A percentile compares a stretch with the other conserved stretches of the same genome.
These are phyloP conservation scores for Emergomyces orientalis DNA, from an alignment of 2,329 filamentous ascomycete genomes.

Conservation along the genomic window DNA sequence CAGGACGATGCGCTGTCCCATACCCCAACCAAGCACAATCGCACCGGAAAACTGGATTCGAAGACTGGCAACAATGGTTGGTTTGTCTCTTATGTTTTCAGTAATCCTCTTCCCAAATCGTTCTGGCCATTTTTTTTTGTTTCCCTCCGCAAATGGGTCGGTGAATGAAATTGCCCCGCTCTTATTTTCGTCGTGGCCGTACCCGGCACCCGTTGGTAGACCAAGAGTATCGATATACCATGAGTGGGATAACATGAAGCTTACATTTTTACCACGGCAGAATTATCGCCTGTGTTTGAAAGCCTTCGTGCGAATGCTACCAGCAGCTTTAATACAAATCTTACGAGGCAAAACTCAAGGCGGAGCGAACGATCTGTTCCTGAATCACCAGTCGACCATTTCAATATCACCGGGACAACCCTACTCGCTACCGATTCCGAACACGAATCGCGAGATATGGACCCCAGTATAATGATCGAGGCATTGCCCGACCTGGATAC, in stretches of 20 bases:
- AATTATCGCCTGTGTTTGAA: slow-evolving; percentile 2
- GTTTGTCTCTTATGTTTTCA: background rate
- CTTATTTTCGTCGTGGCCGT: background rate
- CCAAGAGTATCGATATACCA: background rate
- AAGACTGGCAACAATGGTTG: slow-evolving; percentile 1
- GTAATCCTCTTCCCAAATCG: background rate
- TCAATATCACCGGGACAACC: slow-evolving; percentile 13
- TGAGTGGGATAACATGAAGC: background rate
- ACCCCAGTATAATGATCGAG: slow-evolving; percentile 13
- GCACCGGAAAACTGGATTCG: background rate
- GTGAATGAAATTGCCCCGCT: background rate
- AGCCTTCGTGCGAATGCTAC: background rate
- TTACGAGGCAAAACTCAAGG: slow-evolving; percentile 6
- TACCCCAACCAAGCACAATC: background rate
- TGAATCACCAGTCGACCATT: slow-evolving; percentile 12
- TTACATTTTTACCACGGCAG: background rate
- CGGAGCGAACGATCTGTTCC: slow-evolving; percentile 9
- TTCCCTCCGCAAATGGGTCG: background rate
- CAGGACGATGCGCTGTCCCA: background rate
- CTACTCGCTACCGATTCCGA: slow-evolving; percentile 11
- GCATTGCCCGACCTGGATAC: slow-evolving; percentile 12
- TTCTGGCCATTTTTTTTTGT: background rate
- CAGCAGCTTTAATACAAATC: background rate
- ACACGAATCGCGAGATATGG: slow-evolving; percentile 8
- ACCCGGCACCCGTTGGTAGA: background rate